Conservation (phyloP, 2,329 filamentous ascomycete genomes). For the Sporothrix pallida region DNA sequence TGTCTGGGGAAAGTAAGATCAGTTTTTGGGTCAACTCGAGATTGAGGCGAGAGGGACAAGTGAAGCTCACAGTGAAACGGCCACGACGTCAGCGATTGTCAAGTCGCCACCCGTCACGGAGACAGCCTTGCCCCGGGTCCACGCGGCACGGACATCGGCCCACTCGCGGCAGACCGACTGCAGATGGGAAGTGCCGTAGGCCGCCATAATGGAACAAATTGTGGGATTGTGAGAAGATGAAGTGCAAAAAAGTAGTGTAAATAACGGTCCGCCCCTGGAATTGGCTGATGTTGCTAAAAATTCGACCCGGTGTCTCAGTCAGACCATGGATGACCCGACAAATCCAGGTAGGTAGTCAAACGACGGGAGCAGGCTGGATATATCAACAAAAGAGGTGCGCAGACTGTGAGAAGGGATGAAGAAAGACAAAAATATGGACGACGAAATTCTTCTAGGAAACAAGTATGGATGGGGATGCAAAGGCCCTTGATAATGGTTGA, state of each 20-base stretch:
- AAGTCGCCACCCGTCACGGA: constrained; percentile 27
- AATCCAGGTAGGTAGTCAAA: background rate
- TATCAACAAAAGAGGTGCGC: no score
- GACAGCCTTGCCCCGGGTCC: background rate
- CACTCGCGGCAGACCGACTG: constrained; percentile 31
- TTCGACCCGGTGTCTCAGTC: background rate
- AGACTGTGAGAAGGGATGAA: no score
- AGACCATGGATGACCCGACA: background rate
- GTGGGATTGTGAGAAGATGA: background rate
- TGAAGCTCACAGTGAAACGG: constrained; percentile 31
- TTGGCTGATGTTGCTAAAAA: background rate
- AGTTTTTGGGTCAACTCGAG: background rate
- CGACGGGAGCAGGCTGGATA: no score
- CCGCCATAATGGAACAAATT: background rate
- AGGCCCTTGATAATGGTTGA: background rate
- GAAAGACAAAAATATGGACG: no score
- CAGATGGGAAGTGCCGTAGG: constrained; percentile 15
- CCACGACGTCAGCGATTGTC: constrained; percentile 31
- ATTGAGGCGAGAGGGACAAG: background rate
- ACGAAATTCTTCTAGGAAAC: no score
- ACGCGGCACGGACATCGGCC: constrained; percentile 23
- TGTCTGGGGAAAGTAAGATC: background rate
- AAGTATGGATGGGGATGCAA: background rate
- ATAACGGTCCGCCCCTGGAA: background rate
- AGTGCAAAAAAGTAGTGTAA: background rate